Conservation (phyloP, 179 eudicot genomes). For the Gypsophila paniculata region DNA sequence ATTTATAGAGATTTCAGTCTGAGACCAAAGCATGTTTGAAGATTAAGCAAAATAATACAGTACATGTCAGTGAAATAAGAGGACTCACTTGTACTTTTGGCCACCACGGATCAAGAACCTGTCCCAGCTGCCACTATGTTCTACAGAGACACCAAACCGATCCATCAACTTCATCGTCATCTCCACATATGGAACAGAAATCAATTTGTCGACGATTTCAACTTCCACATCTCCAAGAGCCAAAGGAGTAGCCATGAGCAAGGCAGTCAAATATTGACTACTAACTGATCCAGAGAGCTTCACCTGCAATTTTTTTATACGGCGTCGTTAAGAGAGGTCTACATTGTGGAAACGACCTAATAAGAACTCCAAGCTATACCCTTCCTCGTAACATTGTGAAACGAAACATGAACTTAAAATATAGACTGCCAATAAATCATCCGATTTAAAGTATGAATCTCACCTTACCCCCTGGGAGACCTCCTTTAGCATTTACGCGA, state of each 20-base stretch:
- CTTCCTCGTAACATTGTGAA: too few species aligned
- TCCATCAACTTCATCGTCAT: slow-evolving; percentile 96
- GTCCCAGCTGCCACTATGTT: slow-evolving; percentile 53
- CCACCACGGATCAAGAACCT: slow-evolving; percentile 73
- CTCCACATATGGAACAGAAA: slow-evolving; percentile 95
- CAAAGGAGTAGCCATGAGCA: slow-evolving; percentile 95
- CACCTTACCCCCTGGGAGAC: slow-evolving; percentile 58
- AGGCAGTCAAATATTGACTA: slow-evolving; percentile 94
- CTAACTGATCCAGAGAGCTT: slow-evolving; percentile 95
- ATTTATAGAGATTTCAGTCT: slow-evolving; percentile 11
- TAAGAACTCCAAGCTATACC: too few species aligned
- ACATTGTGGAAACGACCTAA: too few species aligned
- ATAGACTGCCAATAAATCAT: background rate
- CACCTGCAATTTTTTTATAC: slow-evolving; percentile 47
- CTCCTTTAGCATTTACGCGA: slow-evolving; percentile 77
- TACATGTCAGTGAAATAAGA: background rate
- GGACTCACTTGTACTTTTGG: slow-evolving; percentile 84
- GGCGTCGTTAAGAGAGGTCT: background rate
- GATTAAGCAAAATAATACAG: background rate
- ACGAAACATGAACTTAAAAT: background rate
- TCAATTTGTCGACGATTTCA: slow-evolving; percentile 86
- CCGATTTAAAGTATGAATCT: background rate
- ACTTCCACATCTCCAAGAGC: slow-evolving; percentile 92
- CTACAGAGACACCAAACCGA: slow-evolving; percentile 71
- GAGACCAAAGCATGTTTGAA: background rate